A percentile compares a stretch with the other conserved stretches of the same genome.
These are phyloP conservation scores for Symbiotaphrina buchneri DNA, from an alignment of 495 filamentous ascomycete genomes.

Conservation along the genomic window DNA sequence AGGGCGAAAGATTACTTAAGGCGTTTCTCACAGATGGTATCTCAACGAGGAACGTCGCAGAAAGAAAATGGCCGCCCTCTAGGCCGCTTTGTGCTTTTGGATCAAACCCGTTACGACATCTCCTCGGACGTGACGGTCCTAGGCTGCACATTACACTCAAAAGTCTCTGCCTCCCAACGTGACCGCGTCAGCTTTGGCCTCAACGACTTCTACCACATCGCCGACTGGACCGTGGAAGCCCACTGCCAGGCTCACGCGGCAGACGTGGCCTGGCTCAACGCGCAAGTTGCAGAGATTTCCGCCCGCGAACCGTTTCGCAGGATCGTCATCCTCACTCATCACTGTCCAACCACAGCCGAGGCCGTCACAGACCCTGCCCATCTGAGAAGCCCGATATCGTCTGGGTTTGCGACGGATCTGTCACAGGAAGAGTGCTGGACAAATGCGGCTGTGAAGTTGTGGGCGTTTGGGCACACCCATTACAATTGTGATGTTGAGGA, in stretches of 20 bases:
- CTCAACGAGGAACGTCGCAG: not conserved
- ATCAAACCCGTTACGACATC: slow-evolving; percentile 19
- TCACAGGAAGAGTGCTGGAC: slow-evolving; percentile 20
- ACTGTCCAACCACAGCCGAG: slow-evolving; percentile 19
- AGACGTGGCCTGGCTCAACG: slow-evolving; percentile 28
- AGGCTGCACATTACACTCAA: slow-evolving; percentile 25
- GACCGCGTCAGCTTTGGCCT: slow-evolving; percentile 13
- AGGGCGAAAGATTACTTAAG: slow-evolving; percentile 9
- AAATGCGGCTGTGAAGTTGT: slow-evolving; percentile 19
- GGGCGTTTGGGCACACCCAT: slow-evolving; percentile 36
- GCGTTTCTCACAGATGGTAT: slow-evolving; percentile 7
- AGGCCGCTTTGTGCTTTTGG: slow-evolving; percentile 22
- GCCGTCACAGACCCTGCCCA: slow-evolving; percentile 19
- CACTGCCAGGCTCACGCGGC: slow-evolving; percentile 17
- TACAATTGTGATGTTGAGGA: slow-evolving; percentile 22
- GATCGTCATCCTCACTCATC: slow-evolving; percentile 28
- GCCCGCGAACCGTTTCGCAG: slow-evolving; percentile 13
- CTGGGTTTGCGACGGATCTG: slow-evolving; percentile 24
- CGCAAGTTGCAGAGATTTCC: slow-evolving; percentile 16
- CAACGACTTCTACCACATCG: slow-evolving; percentile 26
- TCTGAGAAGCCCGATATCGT: slow-evolving; percentile 15
- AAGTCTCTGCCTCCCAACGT: slow-evolving; percentile 10
- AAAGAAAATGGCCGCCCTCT: slow-evolving; percentile 5
- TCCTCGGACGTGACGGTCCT: slow-evolving; percentile 16
- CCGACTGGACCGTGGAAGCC: slow-evolving; percentile 20